Evolutionary conservation across 768 basidiomycete genomes (phyloP), one percentile per base, ranked within the genome.

Genomic region (Basidioascus undulatus): DNA sequence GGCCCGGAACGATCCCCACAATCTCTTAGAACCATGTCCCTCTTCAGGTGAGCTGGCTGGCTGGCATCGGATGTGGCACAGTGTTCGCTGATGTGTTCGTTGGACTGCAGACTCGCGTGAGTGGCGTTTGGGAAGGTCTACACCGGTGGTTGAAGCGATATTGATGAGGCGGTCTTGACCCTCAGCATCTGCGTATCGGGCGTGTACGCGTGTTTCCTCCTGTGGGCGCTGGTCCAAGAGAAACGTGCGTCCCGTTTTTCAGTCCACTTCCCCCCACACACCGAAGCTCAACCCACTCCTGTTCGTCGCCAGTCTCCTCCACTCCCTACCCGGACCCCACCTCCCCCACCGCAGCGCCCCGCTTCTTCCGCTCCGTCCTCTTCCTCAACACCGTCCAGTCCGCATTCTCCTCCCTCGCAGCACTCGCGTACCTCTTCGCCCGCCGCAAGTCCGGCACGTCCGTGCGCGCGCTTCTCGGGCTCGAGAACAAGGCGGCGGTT

Each of bases 181-280:
- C 67, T 94, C 35, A 66, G 63, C 21, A 49, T 76, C 47, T 96
- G 87, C 56, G 68, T 83, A 11, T 59, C 66, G 8, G 87, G 87
- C 40, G 86, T 96, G 34, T 96, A 96, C 55, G 70, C 76, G 19
- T 84, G 84, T 68, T 94, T 92, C 57, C 63, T 94, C 49, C 78
- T 78, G 51, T 58, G 74, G 53, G 53, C 48, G 3, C 55, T 41
- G 21, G 42, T 54, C n/a, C 92, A 98, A 63, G 92, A 96, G 62
- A 67, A 87, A 59, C 57, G 87, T 92, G 71, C 59, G 39, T 49
- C 3, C 16, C 16, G 27, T 4, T 6, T 24, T 20, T 21, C 6
- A 26, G n/a, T 38, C 8, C 8, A 32, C 12, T 6, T 35, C 13
- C 18, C 6, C 13, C 9, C 15, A 25, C 32, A 13, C 25, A 10